phyloP scores from a whole-genome alignment of 768 basidiomycete species.

The Rhizopogon roseolus region DNA sequence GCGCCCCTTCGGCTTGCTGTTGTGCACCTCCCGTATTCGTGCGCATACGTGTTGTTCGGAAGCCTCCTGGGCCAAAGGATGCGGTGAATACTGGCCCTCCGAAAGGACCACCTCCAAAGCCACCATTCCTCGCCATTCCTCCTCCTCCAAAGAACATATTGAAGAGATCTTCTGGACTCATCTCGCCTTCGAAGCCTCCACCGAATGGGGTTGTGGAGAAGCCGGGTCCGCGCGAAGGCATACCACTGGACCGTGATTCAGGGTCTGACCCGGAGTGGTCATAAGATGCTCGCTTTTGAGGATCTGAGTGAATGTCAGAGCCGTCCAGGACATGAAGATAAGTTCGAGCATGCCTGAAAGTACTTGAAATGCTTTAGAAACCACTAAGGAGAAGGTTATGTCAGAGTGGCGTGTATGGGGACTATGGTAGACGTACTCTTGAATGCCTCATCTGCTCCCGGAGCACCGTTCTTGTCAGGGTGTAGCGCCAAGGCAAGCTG shows the following conservation, averaged over 20 bases:
- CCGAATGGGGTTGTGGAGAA: slow-evolving; percentile 50
- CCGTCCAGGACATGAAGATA: not conserved
- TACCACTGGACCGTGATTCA: slow-evolving; percentile 73
- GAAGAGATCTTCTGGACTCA: slow-evolving; percentile 95
- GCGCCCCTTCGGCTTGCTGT: slow-evolving; percentile 34
- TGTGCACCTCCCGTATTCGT: slow-evolving; percentile 34
- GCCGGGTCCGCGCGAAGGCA: slow-evolving; percentile 49
- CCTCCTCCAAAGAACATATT: slow-evolving; percentile 97
- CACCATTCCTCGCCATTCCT: slow-evolving; percentile 37
- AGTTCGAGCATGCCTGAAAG: slow-evolving; percentile 55
- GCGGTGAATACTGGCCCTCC: slow-evolving; percentile 62
- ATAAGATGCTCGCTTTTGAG: slow-evolving; percentile 84
- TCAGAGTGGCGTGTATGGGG: not conserved
- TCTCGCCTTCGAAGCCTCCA: slow-evolving; percentile 68
- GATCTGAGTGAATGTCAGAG: slow-evolving; percentile 40
- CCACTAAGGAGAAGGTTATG: slow-evolving; percentile 52
- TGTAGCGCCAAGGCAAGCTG: slow-evolving; percentile 87
- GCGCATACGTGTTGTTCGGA: slow-evolving; percentile 60
- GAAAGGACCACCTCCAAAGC: slow-evolving; percentile 51
- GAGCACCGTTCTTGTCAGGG: slow-evolving; percentile 93
- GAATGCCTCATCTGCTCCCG: slow-evolving; percentile 98
- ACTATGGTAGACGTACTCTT: slow-evolving; percentile 60
- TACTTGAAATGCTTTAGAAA: slow-evolving; percentile 96
- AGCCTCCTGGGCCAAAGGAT: slow-evolving; percentile 79
- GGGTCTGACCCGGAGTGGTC: slow-evolving; percentile 88